Evolutionary conservation across 179 eudicot species (phyloP).

Genomic region (Actinidia chinensis): DNA sequence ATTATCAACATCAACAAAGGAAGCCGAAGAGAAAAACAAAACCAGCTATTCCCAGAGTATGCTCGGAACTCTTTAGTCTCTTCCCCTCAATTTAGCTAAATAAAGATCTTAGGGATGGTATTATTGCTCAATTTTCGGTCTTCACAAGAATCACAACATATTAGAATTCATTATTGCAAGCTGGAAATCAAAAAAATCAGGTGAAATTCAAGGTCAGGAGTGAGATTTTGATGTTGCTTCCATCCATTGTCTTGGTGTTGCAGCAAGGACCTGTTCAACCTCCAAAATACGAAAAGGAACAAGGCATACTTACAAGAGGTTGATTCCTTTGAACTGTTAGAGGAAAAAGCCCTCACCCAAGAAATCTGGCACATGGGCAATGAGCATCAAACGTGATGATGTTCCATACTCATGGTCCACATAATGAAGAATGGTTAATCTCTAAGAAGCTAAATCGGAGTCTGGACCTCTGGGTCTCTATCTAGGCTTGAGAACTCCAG

Average conservation of each 20-base stretch:
- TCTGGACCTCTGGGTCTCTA: constrained; percentile 50
- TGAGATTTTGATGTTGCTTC: background rate
- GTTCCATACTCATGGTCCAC: constrained; percentile 55
- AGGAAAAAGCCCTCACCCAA: constrained; percentile 96
- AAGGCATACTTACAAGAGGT: constrained; percentile 88
- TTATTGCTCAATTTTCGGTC: background rate
- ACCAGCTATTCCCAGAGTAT: constrained; percentile 86
- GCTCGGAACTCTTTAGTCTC: constrained; percentile 4
- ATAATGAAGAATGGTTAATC: constrained; percentile 68
- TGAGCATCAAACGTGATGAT: constrained; percentile 41
- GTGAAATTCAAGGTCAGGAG: constrained; percentile 4
- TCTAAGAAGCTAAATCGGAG: constrained; percentile 46
- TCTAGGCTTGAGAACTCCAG: constrained; percentile 73
- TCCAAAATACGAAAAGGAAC: constrained; percentile 74
- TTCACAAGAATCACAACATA: too few relatives aligned
- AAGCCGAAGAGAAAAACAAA: constrained; percentile 54
- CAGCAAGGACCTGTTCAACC: constrained; percentile 58
- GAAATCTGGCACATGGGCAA: constrained; percentile 65
- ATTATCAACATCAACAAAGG: constrained; percentile 46
- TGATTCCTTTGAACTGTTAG: constrained; percentile 81
- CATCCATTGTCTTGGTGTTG: constrained; percentile 13
- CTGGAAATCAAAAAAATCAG: background rate
- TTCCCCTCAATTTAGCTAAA: too few relatives aligned
- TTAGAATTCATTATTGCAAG: too few relatives aligned
- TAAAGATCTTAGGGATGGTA: background rate